A percentile compares a stretch with the other conserved stretches of the same genome.
Evolutionary conservation across 345 rosid genomes (phyloP).

Genomic region (Euphorbia tirucalli): DNA sequence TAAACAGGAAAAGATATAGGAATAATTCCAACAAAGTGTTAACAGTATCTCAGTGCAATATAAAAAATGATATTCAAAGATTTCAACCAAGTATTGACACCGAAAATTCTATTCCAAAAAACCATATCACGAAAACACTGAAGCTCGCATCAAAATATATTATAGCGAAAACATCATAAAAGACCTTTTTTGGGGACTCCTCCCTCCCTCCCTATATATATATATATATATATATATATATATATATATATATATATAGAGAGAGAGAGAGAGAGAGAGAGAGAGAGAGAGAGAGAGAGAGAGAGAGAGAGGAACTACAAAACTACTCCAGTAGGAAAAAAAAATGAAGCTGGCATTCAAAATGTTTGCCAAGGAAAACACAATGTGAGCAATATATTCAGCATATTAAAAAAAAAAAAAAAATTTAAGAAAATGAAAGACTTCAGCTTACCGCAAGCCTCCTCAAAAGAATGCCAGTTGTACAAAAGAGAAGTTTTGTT

Average conservation of each 20-base stretch:
- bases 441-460: conserved; percentile 58
- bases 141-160: neutral
- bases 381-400: neutral
- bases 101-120: neutral
- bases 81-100: neutral
- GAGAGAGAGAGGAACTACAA: no score
- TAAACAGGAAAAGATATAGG: neutral
- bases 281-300: no score
- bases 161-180: neutral
- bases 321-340: no score
- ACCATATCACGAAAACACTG: neutral
- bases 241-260: no score
- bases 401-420: neutral
- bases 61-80: neutral
- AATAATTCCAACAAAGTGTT: neutral
- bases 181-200: neutral
- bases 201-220: no score
- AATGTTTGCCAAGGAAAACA: neutral
- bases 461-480: conserved; percentile 91
- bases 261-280: no score
- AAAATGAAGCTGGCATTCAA: neutral
- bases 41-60: neutral
- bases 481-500: conserved; percentile 89
- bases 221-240: no score
- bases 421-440: conserved; percentile 9